Evolutionary conservation across 2,329 filamentous ascomycete species (phyloP), one percentile per base, ranked within the genome.

Genomic region (Orbilia oligospora): DNA sequence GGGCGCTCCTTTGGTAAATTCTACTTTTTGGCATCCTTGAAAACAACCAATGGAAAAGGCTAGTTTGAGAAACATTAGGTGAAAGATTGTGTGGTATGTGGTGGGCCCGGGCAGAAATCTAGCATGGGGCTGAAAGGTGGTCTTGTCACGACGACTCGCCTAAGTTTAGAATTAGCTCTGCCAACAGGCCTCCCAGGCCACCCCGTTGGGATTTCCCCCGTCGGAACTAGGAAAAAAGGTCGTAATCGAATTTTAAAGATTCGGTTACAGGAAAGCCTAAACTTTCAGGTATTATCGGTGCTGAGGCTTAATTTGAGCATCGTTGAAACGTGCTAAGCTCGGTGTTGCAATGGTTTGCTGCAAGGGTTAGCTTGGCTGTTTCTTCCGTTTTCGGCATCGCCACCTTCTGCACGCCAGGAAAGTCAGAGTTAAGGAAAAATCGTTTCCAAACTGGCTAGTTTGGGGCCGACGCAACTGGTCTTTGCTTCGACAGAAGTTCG

Each of bases 321-420:
- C 33, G 44, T 65, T 71, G 56, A 65, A 71, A 65, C 68, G 44
- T 44, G 51, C 36, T 65, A n/a, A 24, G 33, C 24, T 53, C 46
- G n/a, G 61, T 67, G 70, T 73, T 73, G 70, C 56, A 71, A 18
- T 14, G 6, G 22, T 16, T 68, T 41, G 30, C 58, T 72, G 69
- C 69, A 72, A 65, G 41, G 61, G 44, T 58, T 56, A 30, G 36
- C 44, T 16, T 27, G 18, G 44, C 36, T n/a, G 64, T 56, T 58
- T 66, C 69, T 66, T 72, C 69, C 46, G 58, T 49, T 46, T 67
- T 65, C 56, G 70, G 56, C 61, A 33, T 73, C 56, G 56, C 70
- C 49, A 63, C 33, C 6, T 27, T 8, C 55, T 44, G 70, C 70
- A 73, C 61, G 70, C 70, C 70, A 73, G 61, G 63, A 73, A 73